Base-by-base conservation (phyloP, 306 rosid genomes). In the Boehmeria nivea region DNA sequence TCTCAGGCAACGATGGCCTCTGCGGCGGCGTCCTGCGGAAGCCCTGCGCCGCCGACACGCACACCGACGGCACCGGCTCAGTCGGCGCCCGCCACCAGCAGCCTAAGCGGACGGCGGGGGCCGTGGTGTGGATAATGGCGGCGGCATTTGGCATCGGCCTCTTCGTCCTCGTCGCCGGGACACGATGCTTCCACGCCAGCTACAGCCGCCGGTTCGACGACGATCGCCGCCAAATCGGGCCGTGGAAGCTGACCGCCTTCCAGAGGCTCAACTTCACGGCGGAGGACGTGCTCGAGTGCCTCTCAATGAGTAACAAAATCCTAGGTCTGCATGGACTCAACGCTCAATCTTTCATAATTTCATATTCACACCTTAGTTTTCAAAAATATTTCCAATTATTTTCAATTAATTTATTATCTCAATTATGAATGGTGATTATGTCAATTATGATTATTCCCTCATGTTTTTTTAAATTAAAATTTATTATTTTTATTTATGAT, bases 121-220 rank as follows among this genome's bases (percentile, higher is more conserved):
- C 99, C 1, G 78, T 91, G 4, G 89, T 87, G 3, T 87, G 96
- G 99, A 81, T 91, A 12, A 67, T 83, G 51, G 96, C 96, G 1
- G 89, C 91, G 18, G 99, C 93, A 2, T 91, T 91, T 15, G 99
- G 95, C 2, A 83, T 87, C 57, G 99, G 99, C 0, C 70, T 91
- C 0, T 87, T 87, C 60, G 83, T 81, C 0, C 84, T 91, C 10
- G 72, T 85, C 2, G 99, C 96, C 0, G 96, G 89, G 2, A 91
- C 96, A 3, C 67, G 99, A 0, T 91, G 96, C 60, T 91, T 87
- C 65, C 96, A 76, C 37, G 76, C 98, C 2, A 81, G 75, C 21
- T 80, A 82, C 56, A 72, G 70, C 72, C 67, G 80, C 10, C 63
- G 72, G 58, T 76, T 74, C 57, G n/a, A 62, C 10, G 58, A 65